These are phyloP conservation scores for Pugionium dolabratum DNA, from an alignment of 345 rosid species.

Conservation along the genomic window DNA sequence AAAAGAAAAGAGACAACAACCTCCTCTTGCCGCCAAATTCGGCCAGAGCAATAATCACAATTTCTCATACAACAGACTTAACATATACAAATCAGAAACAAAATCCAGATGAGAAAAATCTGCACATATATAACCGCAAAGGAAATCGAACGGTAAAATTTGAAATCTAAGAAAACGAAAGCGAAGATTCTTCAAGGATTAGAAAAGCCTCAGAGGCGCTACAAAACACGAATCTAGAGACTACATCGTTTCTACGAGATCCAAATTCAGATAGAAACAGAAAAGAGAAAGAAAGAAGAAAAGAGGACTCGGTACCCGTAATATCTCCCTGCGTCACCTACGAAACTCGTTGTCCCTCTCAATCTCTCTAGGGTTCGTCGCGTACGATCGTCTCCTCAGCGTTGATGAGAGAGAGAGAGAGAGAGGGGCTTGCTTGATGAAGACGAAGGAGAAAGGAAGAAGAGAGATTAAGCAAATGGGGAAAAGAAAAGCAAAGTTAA, in stretches of 20 bases:
- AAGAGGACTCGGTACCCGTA: slow-evolving; percentile 16
- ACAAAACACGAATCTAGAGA: slow-evolving; percentile 6
- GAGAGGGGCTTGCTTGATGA: slow-evolving; percentile 36
- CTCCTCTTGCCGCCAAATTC: not conserved
- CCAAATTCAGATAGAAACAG: not conserved
- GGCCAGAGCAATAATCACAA: not conserved
- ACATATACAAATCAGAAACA: slow-evolving; percentile 16
- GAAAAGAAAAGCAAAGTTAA: slow-evolving; percentile 13
- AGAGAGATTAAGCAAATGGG: slow-evolving; percentile 24
- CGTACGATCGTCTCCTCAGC: slow-evolving; percentile 28
- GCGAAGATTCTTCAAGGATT: not conserved
- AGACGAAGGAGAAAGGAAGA: slow-evolving; percentile 22
- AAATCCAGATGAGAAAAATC: slow-evolving; percentile 17
- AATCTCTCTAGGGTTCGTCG: slow-evolving; percentile 31
- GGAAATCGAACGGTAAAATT: slow-evolving; percentile 15
- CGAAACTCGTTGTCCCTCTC: slow-evolving; percentile 31
- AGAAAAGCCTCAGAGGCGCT: not conserved
- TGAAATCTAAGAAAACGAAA: not conserved
- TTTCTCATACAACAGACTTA: slow-evolving; percentile 19
- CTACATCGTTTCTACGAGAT: not conserved
- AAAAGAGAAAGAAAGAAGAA: not conserved
- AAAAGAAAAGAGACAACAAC: not conserved
- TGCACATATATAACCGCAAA: not conserved
- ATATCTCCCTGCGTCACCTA: slow-evolving; percentile 12
- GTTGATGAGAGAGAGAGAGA: slow-evolving; percentile 29